Conservation (phyloP, 805 yeast species). For the Monosporozyma aerobia region DNA sequence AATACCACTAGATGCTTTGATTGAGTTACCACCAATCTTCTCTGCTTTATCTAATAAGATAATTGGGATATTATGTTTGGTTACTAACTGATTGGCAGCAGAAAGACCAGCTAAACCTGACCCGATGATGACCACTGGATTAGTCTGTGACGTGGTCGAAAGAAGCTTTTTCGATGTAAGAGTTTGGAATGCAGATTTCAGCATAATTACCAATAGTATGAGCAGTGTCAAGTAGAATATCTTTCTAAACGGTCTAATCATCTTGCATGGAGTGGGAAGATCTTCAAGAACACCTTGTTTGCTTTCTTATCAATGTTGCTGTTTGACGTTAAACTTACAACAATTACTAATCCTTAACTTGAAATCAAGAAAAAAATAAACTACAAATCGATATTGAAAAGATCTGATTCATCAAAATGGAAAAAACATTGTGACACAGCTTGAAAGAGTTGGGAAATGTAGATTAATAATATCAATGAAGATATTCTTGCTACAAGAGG, state of each 20-base stretch:
- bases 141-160: neutral
- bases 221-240: neutral
- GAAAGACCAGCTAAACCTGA: conserved; percentile 51
- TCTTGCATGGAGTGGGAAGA: neutral
- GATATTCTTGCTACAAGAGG: neutral
- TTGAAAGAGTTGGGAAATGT: neutral
- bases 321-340: neutral
- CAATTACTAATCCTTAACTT: neutral
- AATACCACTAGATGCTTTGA: conserved; percentile 55
- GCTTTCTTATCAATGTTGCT: neutral
- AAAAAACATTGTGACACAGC: neutral
- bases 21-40: conserved; percentile 49
- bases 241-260: conserved; percentile 3
- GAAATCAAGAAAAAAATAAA: neutral
- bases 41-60: conserved; percentile 41
- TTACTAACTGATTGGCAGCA: conserved; percentile 33
- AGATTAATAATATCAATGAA: neutral
- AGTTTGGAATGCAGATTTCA: neutral
- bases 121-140: conserved; percentile 42
- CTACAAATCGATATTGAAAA: neutral
- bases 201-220: neutral
- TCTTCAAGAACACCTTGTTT: neutral
- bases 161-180: neutral
- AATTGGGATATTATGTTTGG: conserved; percentile 34
- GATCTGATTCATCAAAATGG: neutral